These are phyloP conservation scores for Claviceps quebecensis DNA, from an alignment of 2,329 filamentous ascomycete species.

Conservation along the genomic window DNA sequence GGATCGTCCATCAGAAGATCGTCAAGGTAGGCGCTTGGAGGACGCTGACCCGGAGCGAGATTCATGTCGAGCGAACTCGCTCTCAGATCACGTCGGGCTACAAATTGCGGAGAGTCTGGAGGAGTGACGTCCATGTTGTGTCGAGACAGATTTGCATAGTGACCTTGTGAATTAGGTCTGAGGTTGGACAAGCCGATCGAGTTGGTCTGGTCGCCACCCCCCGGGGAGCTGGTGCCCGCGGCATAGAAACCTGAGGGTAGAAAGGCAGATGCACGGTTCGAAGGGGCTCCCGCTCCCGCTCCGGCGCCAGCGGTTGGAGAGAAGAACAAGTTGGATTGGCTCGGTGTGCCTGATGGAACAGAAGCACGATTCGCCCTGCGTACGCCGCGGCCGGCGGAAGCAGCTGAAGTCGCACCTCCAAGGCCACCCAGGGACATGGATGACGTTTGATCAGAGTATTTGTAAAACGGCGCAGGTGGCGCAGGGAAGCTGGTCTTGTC, in stretches of 20 bases:
- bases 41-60: constrained; percentile 44
- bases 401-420: constrained; percentile 14
- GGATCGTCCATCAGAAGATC: constrained; percentile 72
- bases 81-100: constrained; percentile 37
- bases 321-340: constrained; percentile 72
- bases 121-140: constrained; percentile 37
- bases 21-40: constrained; percentile 81
- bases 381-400: constrained; percentile 33
- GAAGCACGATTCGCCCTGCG: constrained; percentile 39
- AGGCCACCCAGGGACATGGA: constrained; percentile 31
- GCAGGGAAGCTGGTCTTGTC: constrained; percentile 52
- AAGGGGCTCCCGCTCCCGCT: constrained; percentile 33
- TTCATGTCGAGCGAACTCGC: constrained; percentile 54
- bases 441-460: constrained; percentile 46
- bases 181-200: constrained; percentile 49
- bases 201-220: constrained; percentile 30
- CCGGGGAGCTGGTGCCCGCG: constrained; percentile 41
- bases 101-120: constrained; percentile 49
- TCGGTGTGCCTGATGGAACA: constrained; percentile 41
- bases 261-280: constrained; percentile 62
- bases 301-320: constrained; percentile 66
- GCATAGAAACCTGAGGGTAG: constrained; percentile 88
- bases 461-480: constrained; percentile 47
- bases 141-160: constrained; percentile 25
- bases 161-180: constrained; percentile 42